Base-by-base conservation (phyloP, 164 flowering plant species). In the Annona cherimola region DNA sequence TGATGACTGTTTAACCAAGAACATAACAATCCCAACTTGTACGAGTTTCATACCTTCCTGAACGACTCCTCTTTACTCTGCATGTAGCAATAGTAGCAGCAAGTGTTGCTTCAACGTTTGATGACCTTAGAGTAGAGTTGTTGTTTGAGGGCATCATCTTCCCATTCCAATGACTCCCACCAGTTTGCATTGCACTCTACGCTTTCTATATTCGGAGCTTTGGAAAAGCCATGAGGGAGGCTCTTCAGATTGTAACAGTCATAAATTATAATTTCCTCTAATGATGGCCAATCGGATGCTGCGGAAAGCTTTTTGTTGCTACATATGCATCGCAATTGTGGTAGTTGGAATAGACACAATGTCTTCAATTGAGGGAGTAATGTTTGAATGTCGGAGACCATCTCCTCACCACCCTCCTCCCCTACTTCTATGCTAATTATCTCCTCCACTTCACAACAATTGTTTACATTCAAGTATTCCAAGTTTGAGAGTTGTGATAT, bases 301-400 rank as follows among this genome's bases (percentile, higher is more conserved):
- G n/a, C 63, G 0, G 35, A 26, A 26, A 26, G 35, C 35, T 26
- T 26, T 26, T 72, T 74, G 45, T 18, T 19, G 12, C 11, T 54
- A 54, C 73, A 46, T 1, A 72, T 44, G 66, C 64, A 62, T 4
- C 63, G 11, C 61, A 76, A 26, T 43, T 69, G 45, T 7, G 79
- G 75, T 16, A 72, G 5, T 20, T 62, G 16, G 8, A 8, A 59
- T 19, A 76, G 72, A 19, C 46, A 43, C 40, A 76, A 19, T 45
- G 35, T 68, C 60, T 73, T 68, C 59, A 76, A 64, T 5, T 19
- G 62, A 5, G 73, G 74, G 60, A 65, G 70, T 42, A 45, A 4
- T 26, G 35, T 26, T 26, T 26, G 35, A 26, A 26, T 26, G 35
- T 26, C 35, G 35, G 35, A 26, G 35, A 26, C 35, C 35, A 26